Conservation (phyloP, 257 asterid genomes). For the Coffea canephora region DNA sequence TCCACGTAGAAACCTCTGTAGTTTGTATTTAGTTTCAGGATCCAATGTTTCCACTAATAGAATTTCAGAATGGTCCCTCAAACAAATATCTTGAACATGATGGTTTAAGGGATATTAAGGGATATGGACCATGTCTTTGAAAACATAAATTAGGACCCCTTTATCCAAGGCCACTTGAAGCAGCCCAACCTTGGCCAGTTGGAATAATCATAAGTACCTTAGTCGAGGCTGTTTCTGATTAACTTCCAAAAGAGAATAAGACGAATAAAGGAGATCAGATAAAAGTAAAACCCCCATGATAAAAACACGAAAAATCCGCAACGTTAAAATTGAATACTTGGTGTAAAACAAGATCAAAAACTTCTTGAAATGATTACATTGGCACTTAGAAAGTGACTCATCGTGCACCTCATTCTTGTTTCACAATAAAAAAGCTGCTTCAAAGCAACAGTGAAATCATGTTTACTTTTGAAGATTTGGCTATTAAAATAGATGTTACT, state of each 20-base stretch:
- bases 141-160: too few species aligned
- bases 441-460: constrained; percentile 22
- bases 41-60: neutral
- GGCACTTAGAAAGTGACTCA: constrained; percentile 19
- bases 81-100: neutral
- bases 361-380: constrained; percentile 13
- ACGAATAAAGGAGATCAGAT: neutral
- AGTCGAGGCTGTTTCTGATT: neutral
- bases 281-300: neutral
- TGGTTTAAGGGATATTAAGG: too few species aligned
- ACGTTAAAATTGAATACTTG: neutral
- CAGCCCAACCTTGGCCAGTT: neutral
- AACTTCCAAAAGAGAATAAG: constrained; percentile 11
- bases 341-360: neutral
- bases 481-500: constrained; percentile 13
- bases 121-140: neutral
- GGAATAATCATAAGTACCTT: neutral
- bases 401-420: constrained; percentile 16
- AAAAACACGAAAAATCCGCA: neutral
- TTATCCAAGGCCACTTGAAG: too few species aligned
- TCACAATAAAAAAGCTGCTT: constrained; percentile 23
- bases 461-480: constrained; percentile 20
- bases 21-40: neutral
- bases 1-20: too few species aligned
- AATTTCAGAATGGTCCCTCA: neutral